phyloP scores from a whole-genome alignment of 345 rosid species.

The Eucalyptus marginata region DNA sequence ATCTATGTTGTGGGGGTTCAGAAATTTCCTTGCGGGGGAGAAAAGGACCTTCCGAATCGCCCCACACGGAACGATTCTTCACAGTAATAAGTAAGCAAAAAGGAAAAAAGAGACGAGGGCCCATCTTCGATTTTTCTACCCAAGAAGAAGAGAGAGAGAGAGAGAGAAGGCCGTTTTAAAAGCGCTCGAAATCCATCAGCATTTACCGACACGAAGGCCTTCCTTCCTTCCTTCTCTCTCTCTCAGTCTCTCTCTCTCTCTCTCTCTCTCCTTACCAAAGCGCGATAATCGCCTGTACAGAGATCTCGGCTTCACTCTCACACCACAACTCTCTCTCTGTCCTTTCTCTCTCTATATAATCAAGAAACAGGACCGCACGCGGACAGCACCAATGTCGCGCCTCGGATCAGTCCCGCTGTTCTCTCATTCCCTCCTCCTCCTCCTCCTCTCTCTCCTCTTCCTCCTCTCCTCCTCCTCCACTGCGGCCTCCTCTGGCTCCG shows the following conservation, averaged over 20 bases:
- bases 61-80: neutral
- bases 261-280: neutral
- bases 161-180: neutral
- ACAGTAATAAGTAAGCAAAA: neutral
- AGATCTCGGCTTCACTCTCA: neutral
- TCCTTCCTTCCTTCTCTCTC: neutral
- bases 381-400: neutral
- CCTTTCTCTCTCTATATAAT: neutral
- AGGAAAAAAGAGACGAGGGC: neutral
- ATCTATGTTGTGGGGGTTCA: neutral
- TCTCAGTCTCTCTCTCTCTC: neutral
- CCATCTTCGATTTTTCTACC: neutral
- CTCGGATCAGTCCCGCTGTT: neutral
- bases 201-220: neutral
- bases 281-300: neutral
- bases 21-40: neutral
- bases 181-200: neutral
- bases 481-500: neutral
- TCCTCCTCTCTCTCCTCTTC: neutral
- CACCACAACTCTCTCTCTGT: neutral
- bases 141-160: neutral
- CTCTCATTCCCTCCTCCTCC: neutral
- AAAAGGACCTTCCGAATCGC: neutral
- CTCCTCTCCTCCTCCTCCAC: neutral
- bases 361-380: neutral